Percentiles rank a stretch among this genome's conserved stretches.
Conservation (phyloP, 768 basidiomycete genomes). For the Daedaleopsis sinensis region DNA sequence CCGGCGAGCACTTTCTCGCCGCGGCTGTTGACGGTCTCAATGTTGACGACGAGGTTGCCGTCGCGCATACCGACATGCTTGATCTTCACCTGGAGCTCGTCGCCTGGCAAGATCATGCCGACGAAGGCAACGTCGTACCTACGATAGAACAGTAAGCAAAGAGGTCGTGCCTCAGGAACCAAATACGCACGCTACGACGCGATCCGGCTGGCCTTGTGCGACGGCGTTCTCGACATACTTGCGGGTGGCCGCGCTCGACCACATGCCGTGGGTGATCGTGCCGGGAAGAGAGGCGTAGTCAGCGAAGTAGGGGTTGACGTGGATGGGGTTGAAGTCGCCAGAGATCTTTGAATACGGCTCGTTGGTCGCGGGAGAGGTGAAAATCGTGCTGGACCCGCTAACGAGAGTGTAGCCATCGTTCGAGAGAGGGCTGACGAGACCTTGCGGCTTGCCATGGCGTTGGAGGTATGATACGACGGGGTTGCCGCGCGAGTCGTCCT, state of each 20-base stretch:
- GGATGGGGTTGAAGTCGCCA: conserved; percentile 99
- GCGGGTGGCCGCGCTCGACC: conserved; percentile 94
- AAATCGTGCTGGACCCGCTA: conserved; percentile 59
- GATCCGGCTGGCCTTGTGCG: conserved; percentile 89
- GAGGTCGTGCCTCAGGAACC: neutral
- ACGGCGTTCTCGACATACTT: conserved; percentile 92
- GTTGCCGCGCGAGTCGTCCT: conserved; percentile 89
- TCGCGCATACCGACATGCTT: conserved; percentile 90
- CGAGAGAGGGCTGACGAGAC: conserved; percentile 73
- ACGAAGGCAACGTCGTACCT: conserved; percentile 96
- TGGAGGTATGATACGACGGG: conserved; percentile 92
- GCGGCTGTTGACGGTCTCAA: conserved; percentile 81
- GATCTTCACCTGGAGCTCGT: conserved; percentile 84
- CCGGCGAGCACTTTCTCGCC: conserved; percentile 94
- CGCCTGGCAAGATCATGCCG: conserved; percentile 94
- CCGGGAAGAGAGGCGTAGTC: conserved; percentile 91
- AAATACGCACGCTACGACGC: conserved; percentile 77
- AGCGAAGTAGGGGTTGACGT: conserved; percentile 97
- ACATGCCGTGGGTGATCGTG: conserved; percentile 98
- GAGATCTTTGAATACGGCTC: conserved; percentile 96
- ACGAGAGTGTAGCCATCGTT: conserved; percentile 88
- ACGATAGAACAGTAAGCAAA: conserved; percentile 7
- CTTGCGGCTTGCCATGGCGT: conserved; percentile 84
- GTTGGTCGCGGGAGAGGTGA: conserved; percentile 87
- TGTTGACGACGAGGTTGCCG: conserved; percentile 90